These are phyloP conservation scores for Sporothrix pallida DNA, from an alignment of 2,329 filamentous ascomycete genomes.

Conservation along the genomic window DNA sequence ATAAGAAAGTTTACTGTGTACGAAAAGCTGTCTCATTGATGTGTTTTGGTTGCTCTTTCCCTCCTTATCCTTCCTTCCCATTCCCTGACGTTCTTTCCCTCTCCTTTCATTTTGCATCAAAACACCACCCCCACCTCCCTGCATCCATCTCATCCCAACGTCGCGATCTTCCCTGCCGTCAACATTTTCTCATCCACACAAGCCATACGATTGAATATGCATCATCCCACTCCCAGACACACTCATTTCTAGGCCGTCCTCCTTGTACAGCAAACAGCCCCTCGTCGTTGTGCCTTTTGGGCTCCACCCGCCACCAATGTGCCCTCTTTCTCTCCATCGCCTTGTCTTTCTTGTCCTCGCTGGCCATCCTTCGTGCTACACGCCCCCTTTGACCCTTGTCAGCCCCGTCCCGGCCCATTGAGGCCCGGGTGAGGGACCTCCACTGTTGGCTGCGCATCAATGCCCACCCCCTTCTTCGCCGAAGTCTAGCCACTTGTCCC, in stretches of 20 bases:
- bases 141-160: slow-evolving; percentile 4
- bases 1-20: not conserved
- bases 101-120: not conserved
- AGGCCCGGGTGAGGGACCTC: slow-evolving; percentile 1
- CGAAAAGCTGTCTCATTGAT: not conserved
- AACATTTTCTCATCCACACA: not conserved
- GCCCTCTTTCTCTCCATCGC: not conserved
- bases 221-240: not conserved
- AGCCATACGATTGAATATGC: not conserved
- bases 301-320: not conserved
- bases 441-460: not conserved
- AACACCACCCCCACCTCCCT: not conserved
- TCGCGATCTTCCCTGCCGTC: slow-evolving; percentile 19
- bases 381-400: slow-evolving; percentile 17
- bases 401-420: not conserved
- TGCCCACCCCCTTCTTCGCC: slow-evolving; percentile 21
- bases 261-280: not conserved
- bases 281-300: not conserved
- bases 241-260: not conserved
- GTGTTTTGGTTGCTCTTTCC: not conserved
- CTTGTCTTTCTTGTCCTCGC: not conserved
- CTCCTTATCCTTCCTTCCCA: not conserved
- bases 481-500: slow-evolving; percentile 27
- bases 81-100: not conserved
- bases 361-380: not conserved